These are phyloP conservation scores for Eruca vesicaria DNA, from an alignment of 441 rosid species.

Conservation along the genomic window DNA sequence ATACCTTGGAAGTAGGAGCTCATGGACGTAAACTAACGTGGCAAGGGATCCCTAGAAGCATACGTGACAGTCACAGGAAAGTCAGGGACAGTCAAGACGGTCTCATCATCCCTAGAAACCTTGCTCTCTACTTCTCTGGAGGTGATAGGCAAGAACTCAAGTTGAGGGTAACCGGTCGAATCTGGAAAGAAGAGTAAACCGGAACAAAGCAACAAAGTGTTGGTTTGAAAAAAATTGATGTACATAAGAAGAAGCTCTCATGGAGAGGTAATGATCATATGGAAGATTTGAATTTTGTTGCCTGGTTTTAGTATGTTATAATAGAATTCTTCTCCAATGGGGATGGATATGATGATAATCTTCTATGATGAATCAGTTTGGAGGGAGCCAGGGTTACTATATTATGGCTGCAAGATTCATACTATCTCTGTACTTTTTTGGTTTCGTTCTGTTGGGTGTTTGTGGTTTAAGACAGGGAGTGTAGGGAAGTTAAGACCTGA, in stretches of 20 bases:
- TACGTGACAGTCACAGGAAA: neutral
- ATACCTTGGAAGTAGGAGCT: neutral
- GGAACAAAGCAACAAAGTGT: too few species aligned
- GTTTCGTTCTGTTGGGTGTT: neutral
- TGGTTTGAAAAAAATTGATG: too few species aligned
- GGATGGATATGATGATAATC: constrained; percentile 19
- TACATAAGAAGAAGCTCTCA: constrained; percentile 29
- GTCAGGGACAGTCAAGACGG: neutral
- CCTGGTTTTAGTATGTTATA: constrained; percentile 14
- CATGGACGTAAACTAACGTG: neutral
- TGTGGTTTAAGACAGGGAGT: constrained; percentile 13
- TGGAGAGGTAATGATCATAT: constrained; percentile 18
- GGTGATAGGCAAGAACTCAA: neutral
- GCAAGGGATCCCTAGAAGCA: neutral
- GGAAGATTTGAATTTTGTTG: constrained; percentile 28
- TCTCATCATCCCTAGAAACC: neutral
- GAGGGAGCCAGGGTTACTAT: constrained; percentile 18
- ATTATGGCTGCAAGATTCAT: too few species aligned
- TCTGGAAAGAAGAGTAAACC: neutral
- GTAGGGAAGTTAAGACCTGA: constrained; percentile 21
- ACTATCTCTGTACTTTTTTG: constrained; percentile 11
- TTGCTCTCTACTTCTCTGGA: neutral
- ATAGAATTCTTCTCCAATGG: constrained; percentile 21
- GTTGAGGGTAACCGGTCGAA: neutral
- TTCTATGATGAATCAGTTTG: constrained; percentile 25